Evolutionary conservation across 345 rosid genomes (phyloP).

Genomic region (Aquilaria yunnanensis): DNA sequence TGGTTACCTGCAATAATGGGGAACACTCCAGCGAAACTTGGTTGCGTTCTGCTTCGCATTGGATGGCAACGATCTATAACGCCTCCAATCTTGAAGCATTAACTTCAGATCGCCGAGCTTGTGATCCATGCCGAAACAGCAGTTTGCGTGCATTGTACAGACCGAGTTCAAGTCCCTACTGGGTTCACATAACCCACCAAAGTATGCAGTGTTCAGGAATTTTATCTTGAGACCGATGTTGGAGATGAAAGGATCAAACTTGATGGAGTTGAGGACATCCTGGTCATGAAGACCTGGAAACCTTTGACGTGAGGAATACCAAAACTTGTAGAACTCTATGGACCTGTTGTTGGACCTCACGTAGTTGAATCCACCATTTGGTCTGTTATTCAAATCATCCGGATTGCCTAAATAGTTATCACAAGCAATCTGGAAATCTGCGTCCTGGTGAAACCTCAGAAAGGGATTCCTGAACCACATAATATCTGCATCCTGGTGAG

Average conservation of each 20-base stretch:
- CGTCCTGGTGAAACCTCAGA: constrained; percentile 40
- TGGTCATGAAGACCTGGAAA: constrained; percentile 62
- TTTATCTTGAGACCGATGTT: constrained; percentile 38
- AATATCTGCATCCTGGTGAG: constrained; percentile 66
- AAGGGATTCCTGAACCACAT: constrained; percentile 83
- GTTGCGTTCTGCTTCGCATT: constrained; percentile 11
- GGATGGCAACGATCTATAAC: constrained; percentile 23
- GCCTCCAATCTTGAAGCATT: constrained; percentile 61
- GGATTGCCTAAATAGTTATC: constrained; percentile 45
- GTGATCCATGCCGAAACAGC: constrained; percentile 56
- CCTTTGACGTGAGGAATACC: constrained; percentile 46
- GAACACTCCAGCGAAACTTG: constrained; percentile 50
- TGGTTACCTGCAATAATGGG: constrained; percentile 44
- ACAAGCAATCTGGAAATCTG: constrained; percentile 85
- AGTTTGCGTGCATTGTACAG: constrained; percentile 88
- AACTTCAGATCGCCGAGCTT: constrained; percentile 54
- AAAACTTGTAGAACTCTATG: constrained; percentile 56
- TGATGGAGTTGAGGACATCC: constrained; percentile 71
- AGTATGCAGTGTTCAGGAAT: constrained; percentile 55
- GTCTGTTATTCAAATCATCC: constrained; percentile 27
- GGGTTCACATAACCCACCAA: constrained; percentile 70
- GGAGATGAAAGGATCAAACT: constrained; percentile 25
- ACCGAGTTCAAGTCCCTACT: constrained; percentile 46
- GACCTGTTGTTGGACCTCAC: constrained; percentile 51
- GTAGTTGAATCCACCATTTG: constrained; percentile 69